Base-by-base conservation (phyloP, 768 basidiomycete genomes). In the Boletus coccyginus region DNA sequence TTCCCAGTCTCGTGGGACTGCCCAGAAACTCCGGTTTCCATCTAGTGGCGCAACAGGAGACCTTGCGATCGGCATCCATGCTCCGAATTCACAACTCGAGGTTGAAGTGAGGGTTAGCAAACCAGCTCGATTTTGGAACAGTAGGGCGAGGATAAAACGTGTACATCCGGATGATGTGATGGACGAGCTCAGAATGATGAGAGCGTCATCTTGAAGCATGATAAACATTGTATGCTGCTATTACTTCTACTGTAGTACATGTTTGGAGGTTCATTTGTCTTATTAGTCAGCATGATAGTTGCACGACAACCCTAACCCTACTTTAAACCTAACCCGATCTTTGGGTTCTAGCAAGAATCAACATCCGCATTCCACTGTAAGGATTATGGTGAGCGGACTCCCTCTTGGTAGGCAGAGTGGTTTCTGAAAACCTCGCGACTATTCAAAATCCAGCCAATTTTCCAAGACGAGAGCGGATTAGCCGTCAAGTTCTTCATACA, bases 401-500 rank as follows among this genome's bases (percentile, higher is more conserved):
- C 29, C 29, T 48, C 48, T 32, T 44, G 24, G 6, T 40, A 21
- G 21, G 32, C 17, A 33, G n/a, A 35, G 14, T 43, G 27, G 24
- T 35, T 46, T 46, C 32, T 27, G 11, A 51, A 40, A 42, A 36
- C 38, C 46, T 62, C 52, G 54, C 46, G 27, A 53, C 35, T 12
- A 39, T 36, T 38, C n/a, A 2, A n/a, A n/a, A 21, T 43, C 32
- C 57, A 89, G 87, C 83, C 85, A 46, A 83, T 90, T 56, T 91
- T 91, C 54, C 87, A 89, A 68, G 88, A 88, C 62, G 69, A 62
- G 58, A 82, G 79, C 64, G 85, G 84, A 39, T 70, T 88, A 50
- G 81, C 88, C 3, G 73, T 90, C 77, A 92, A 92, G 66, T 92
- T 92, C 67, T 92, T 92, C 69, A 81, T 92, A 19, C 90, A 92